phyloP scores from a whole-genome alignment of 2,329 filamentous ascomycete species.

The Sclerotiophoma versabilis region DNA sequence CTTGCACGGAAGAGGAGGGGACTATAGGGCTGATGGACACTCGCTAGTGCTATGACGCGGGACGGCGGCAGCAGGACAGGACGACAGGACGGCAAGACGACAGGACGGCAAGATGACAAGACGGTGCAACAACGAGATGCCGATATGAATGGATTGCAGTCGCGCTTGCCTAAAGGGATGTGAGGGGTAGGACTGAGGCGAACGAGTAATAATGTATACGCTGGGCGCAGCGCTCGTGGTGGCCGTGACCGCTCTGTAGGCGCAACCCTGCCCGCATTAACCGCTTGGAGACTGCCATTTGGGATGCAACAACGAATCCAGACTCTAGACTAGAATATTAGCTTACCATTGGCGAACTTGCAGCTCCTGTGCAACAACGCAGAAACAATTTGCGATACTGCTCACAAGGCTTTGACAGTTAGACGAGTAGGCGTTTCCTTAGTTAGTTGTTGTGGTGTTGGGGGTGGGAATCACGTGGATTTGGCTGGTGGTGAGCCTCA shows the following conservation, averaged over 20 bases:
- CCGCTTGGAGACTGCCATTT: conserved; percentile 14
- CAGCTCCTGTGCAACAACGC: no score
- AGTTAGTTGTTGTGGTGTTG: no score
- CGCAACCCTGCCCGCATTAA: conserved; percentile 12
- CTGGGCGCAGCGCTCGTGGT: conserved; percentile 1
- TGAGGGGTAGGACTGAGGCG: conserved; percentile 1
- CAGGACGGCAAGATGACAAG: no score
- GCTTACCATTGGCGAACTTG: no score
- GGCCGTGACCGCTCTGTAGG: conserved; percentile 15
- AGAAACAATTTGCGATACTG: no score
- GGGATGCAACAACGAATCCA: conserved; percentile 5
- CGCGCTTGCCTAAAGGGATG: conserved; percentile 1
- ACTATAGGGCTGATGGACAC: conserved; percentile 17
- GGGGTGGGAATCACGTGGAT: no score
- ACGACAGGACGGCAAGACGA: neutral
- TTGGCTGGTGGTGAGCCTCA: no score
- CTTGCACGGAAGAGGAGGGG: conserved; percentile 12
- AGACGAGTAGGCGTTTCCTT: no score
- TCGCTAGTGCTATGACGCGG: conserved; percentile 21
- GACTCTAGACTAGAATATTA: neutral
- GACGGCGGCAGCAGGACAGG: conserved; percentile 8
- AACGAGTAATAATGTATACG: neutral
- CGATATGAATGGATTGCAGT: neutral
- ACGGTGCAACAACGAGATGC: neutral
- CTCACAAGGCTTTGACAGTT: no score